Base-by-base conservation (phyloP, 768 basidiomycete species). In the Lentinus tigrinus region DNA sequence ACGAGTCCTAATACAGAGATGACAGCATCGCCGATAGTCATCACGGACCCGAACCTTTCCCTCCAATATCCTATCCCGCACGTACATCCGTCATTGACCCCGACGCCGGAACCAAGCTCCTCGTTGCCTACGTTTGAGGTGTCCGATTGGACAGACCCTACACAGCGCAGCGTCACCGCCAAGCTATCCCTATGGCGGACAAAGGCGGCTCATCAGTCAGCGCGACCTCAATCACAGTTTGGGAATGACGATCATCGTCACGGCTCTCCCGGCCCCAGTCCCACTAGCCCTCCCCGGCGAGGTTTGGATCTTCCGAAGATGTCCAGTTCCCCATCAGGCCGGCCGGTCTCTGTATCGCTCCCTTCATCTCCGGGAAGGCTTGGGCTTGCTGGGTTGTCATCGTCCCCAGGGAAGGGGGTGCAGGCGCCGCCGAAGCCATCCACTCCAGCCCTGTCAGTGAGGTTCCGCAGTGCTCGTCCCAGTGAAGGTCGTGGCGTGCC, bases 31-130 rank as follows among this genome's bases (percentile, higher is more conserved):
- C 93, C 93, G 13, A 72, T 96, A 43, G 66, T 96, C 17, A 81
- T 94, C 47, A 85, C 85, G 10, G 94, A 95, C 65, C 79, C 78
- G n/a, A 72, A 83, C 60, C 81, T 95, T 17, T 68, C 76, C 14
- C 72, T 71, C 6, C 88, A 90, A 59, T 89, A 89, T 69, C 62
- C 77, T 36, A 51, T 68, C 19, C 56, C 59, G 6, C 82, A 83
- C 65, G 47, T 65, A 40, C 81, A 82, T 54, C 81, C 81, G 9
- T 54, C 61, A 27, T 61, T 56, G 21, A 49, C 26, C 27, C 40
- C 43, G 34, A 3, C 39, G 34, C 27, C 24, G 21, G 36, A 43
- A 38, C 36, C 48, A 3, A 50, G 51, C 17, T 34, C 54, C 16
- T 56, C 56, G 4, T 72, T 88, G 46, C 88, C 90, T 1, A 69